These are phyloP conservation scores for Talaromyces marneffei DNA, from an alignment of 2,329 filamentous ascomycete genomes.

Conservation along the genomic window DNA sequence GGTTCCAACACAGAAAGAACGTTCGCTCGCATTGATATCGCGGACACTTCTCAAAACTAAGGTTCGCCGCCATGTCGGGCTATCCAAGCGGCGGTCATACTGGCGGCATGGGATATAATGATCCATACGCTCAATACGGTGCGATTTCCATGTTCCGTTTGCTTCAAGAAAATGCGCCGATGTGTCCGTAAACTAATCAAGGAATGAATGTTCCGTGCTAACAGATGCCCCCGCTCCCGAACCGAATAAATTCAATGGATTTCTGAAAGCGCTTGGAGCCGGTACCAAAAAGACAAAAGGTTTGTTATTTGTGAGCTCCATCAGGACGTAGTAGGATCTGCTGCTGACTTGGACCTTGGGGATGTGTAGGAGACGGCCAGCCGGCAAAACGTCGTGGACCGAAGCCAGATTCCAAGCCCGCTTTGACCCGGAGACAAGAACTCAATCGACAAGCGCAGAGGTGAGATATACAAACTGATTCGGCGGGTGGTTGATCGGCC, in stretches of 20 bases:
- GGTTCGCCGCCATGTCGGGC: not conserved
- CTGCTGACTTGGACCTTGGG: slow-evolving; percentile 10
- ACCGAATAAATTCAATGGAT: slow-evolving; percentile 40
- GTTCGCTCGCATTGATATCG: not conserved
- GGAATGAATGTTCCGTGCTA: not conserved
- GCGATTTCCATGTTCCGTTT: not conserved
- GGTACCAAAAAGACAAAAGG: slow-evolving; percentile 70
- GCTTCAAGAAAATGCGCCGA: not conserved
- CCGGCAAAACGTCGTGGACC: slow-evolving; percentile 84
- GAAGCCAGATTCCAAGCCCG: slow-evolving; percentile 94
- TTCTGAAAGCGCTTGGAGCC: slow-evolving; percentile 60
- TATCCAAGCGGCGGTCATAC: not conserved
- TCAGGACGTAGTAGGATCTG: no score
- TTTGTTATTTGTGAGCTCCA: slow-evolving; percentile 41
- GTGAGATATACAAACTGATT: slow-evolving; percentile 45
- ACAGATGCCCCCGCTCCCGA: slow-evolving; percentile 5
- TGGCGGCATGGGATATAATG: slow-evolving; percentile 5
- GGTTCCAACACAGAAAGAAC: not conserved
- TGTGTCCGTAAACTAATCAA: not conserved
- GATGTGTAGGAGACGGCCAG: slow-evolving; percentile 63
- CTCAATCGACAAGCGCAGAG: slow-evolving; percentile 92
- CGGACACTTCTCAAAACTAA: not conserved
- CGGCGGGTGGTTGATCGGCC: slow-evolving; percentile 13
- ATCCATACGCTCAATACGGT: slow-evolving; percentile 4
- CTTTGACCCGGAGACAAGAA: slow-evolving; percentile 84